These are phyloP conservation scores for Aspergillus aculeatinus DNA, from an alignment of 2,329 filamentous ascomycete species.

Conservation along the genomic window DNA sequence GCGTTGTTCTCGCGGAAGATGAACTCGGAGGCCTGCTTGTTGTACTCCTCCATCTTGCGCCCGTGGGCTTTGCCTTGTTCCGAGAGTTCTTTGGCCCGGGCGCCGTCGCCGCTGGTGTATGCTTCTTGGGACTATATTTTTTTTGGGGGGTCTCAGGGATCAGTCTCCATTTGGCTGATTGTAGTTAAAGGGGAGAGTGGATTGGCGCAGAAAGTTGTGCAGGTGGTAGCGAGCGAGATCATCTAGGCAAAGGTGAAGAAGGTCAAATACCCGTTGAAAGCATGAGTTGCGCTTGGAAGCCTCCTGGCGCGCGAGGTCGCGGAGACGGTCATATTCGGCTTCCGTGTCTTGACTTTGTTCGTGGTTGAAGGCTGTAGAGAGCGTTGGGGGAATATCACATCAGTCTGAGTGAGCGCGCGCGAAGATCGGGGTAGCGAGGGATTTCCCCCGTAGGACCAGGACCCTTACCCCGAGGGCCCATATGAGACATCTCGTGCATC, in stretches of 20 bases:
- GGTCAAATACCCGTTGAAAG: constrained; percentile 62
- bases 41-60: constrained; percentile 80
- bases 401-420: constrained; percentile 2
- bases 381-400: background rate
- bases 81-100: constrained; percentile 75
- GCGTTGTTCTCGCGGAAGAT: constrained; percentile 97
- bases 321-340: constrained; percentile 87
- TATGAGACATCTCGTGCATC: constrained; percentile 47
- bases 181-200: background rate
- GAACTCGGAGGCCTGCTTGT: constrained; percentile 85
- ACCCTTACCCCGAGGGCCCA: constrained; percentile 40
- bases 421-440: background rate
- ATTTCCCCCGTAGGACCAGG: background rate
- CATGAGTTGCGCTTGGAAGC: constrained; percentile 74
- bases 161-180: background rate
- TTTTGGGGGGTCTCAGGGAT: constrained; percentile 27
- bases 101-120: constrained; percentile 80
- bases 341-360: constrained; percentile 66
- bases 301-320: constrained; percentile 78
- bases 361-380: constrained; percentile 69
- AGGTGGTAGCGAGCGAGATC: background rate
- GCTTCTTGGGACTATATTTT: constrained; percentile 65
- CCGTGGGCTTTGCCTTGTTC: constrained; percentile 84
- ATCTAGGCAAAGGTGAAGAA: background rate
- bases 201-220: background rate